Evolutionary conservation across 495 filamentous ascomycete genomes (phyloP).

Genomic region (Amphirosellinia nigrospora): DNA sequence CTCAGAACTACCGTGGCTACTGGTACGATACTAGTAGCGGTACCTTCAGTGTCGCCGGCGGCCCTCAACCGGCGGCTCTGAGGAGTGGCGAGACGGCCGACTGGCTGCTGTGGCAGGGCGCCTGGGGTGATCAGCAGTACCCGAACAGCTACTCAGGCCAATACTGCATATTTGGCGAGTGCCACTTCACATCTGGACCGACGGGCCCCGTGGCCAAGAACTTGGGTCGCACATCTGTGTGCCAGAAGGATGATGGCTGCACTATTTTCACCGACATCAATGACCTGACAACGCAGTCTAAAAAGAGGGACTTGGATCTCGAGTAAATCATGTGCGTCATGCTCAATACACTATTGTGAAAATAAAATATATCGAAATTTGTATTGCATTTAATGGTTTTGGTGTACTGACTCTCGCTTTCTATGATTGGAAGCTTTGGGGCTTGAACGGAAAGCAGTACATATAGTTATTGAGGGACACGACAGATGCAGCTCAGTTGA

Average conservation of each 20-base stretch:
- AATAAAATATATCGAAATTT: constrained; percentile 6
- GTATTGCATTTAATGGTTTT: not conserved
- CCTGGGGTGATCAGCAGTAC: constrained; percentile 66
- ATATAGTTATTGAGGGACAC: not conserved
- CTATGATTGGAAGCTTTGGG: not conserved
- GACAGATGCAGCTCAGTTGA: not conserved
- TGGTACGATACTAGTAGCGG: constrained; percentile 34
- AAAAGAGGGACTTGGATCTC: constrained; percentile 13
- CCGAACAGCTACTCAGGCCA: constrained; percentile 51
- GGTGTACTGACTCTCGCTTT: not conserved
- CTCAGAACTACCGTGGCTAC: constrained; percentile 25
- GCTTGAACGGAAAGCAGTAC: not conserved
- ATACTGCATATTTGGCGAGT: constrained; percentile 55
- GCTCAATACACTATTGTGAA: not conserved
- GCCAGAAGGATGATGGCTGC: constrained; percentile 35
- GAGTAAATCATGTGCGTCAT: not conserved
- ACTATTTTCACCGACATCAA: constrained; percentile 27
- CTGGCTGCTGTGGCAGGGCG: constrained; percentile 60
- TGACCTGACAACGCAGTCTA: constrained; percentile 17
- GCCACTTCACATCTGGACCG: constrained; percentile 57
- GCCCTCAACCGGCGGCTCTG: constrained; percentile 15
- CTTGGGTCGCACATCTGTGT: constrained; percentile 54
- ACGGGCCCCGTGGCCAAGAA: constrained; percentile 55
- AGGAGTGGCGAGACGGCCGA: constrained; percentile 46
- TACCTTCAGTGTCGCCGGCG: constrained; percentile 43